Percentiles rank a stretch among this genome's conserved stretches.
These are phyloP conservation scores for Aspergillus clavatus DNA, from an alignment of 2,329 filamentous ascomycete genomes.

Conservation along the genomic window DNA sequence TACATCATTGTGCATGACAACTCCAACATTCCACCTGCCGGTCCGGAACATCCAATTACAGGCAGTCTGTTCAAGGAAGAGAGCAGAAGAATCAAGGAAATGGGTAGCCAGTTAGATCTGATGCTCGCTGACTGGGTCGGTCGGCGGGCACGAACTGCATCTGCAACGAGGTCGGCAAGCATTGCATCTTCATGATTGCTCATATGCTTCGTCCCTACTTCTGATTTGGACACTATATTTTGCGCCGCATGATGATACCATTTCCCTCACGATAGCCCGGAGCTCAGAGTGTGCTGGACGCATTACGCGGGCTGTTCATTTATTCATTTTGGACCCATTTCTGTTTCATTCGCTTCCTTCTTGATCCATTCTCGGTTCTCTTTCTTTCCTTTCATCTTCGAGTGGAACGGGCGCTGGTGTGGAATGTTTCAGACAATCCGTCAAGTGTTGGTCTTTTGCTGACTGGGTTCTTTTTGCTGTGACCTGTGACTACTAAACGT, in stretches of 20 bases:
- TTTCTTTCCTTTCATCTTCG: background rate
- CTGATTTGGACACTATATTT: background rate
- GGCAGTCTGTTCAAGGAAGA: constrained; percentile 79
- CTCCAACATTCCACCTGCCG: constrained; percentile 70
- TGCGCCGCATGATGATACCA: background rate
- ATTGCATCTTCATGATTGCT: constrained; percentile 5
- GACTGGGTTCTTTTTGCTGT: background rate
- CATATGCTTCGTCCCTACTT: background rate
- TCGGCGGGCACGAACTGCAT: constrained; percentile 33
- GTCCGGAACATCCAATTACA: constrained; percentile 80
- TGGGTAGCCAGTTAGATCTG: constrained; percentile 83
- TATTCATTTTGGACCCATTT: constrained; percentile 3
- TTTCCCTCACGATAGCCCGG: constrained; percentile 4
- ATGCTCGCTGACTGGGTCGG: constrained; percentile 76
- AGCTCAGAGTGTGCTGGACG: constrained; percentile 20
- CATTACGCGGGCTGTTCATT: constrained; percentile 9
- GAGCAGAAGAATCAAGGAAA: constrained; percentile 77
- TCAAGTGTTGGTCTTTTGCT: background rate
- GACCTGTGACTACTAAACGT: background rate
- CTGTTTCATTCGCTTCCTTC: constrained; percentile 12
- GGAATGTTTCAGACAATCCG: background rate
- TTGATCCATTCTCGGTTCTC: constrained; percentile 13
- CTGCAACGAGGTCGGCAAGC: constrained; percentile 15
- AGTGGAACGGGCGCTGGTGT: background rate
- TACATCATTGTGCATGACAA: constrained; percentile 91